Base-by-base conservation (phyloP, 139 green algal species). In the Eudorina sp. region DNA sequence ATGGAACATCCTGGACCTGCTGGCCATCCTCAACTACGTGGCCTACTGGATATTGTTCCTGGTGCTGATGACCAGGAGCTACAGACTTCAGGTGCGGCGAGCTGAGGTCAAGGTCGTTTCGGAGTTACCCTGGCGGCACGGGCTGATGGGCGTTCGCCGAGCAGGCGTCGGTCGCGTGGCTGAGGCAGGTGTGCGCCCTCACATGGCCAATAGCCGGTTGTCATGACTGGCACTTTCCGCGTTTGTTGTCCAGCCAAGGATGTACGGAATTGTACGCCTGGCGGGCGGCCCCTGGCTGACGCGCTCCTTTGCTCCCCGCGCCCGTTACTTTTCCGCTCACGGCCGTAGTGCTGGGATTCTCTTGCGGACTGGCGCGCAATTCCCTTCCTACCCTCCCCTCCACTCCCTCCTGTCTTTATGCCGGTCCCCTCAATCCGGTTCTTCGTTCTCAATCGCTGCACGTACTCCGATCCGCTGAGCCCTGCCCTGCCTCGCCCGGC, bases 1-100 rank as follows among this genome's bases (percentile, higher is more conserved):
- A 11, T 83, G 75, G 75, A 83, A 83, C 48, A 21, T 51, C 31
- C 4, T 83, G 16, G 48, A 83, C 51, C 4, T 48, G 0, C 16
- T 83, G 3, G 36, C 51, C 5, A 23, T 83, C 9, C 16, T 69
- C n/a, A 83, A 83, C 46, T 83, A 51, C 36, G 21, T 31, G 9
- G 31, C 31, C 51, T 83, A 51, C 48, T 83, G 75, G 75, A 69
- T 83, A 23, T 11, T 19, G 31, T 83, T 69, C 36, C 13, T 43
- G 3, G 14, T 66, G 3, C 74, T 62, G 11, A 8, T 82, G 46
- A 4, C 18, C 48, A 43, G 31, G 46, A 45, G 74, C 74, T 64
- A 23, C 31, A 14, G 21, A 5, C 38, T 53, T 18, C 9, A 76
- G 36, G 38, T 53, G 68, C 55, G 23, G 55, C 13, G 55, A 5